Conservation (phyloP, 441 rosid species). For the Brassica hybrid region DNA sequence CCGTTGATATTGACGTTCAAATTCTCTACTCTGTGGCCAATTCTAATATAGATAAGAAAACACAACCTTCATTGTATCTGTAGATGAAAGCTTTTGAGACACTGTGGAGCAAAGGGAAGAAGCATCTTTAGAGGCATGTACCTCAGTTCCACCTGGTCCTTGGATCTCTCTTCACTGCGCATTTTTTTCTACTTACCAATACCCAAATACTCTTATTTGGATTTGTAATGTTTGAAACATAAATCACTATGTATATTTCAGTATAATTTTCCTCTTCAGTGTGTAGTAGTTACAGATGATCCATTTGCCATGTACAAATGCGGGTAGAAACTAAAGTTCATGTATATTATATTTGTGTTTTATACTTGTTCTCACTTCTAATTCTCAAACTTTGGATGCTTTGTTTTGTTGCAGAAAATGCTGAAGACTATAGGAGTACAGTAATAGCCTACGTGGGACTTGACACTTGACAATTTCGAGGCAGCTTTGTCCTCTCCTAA, state of each 20-base stretch:
- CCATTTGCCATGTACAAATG: neutral
- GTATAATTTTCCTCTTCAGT: neutral
- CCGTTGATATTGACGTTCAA: no score
- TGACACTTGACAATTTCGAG: neutral
- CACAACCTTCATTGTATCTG: no score
- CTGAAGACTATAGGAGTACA: neutral
- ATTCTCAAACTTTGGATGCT: neutral
- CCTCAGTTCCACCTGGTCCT: constrained; percentile 56
- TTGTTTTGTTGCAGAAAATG: neutral
- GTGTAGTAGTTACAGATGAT: neutral
- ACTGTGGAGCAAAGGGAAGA: no score
- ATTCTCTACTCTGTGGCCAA: no score
- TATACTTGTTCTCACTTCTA: neutral
- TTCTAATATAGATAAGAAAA: no score
- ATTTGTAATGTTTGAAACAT: neutral
- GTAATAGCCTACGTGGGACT: neutral
- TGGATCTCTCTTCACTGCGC: constrained; percentile 74
- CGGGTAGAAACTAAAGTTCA: neutral
- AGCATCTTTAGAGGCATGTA: constrained; percentile 64
- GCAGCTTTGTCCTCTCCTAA: no score
- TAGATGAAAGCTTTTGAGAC: no score
- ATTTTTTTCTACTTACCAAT: constrained; percentile 19
- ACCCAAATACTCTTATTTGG: constrained; percentile 1
- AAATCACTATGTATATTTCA: neutral
- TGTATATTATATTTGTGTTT: neutral